Conservation (phyloP, 2,329 filamentous ascomycete species). For the Corynespora cassiicola region DNA sequence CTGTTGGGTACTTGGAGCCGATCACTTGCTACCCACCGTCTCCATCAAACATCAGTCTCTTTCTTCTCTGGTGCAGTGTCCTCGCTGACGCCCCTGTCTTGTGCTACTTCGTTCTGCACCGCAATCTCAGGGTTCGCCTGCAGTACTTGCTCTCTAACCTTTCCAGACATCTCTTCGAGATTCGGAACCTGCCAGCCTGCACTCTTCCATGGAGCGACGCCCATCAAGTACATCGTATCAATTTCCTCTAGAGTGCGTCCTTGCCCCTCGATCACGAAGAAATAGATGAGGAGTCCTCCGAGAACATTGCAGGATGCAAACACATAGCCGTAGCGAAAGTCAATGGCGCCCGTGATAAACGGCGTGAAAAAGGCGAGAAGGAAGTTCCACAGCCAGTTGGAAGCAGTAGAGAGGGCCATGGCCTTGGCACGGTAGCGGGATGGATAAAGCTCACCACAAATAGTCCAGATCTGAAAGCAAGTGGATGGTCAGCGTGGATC, state of each 20-base stretch:
- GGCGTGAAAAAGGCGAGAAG: constrained; percentile 72
- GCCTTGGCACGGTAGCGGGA: constrained; percentile 56
- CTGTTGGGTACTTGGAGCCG: too few species aligned
- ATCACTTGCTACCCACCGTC: too few species aligned
- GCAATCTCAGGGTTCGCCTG: constrained; percentile 27
- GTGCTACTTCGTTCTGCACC: constrained; percentile 18
- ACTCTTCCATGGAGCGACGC: constrained; percentile 69
- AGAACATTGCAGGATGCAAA: constrained; percentile 74
- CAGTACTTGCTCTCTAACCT: constrained; percentile 27
- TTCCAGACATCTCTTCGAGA: constrained; percentile 31
- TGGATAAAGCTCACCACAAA: constrained; percentile 70
- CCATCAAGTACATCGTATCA: constrained; percentile 71
- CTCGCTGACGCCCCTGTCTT: too few species aligned
- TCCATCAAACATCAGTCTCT: too few species aligned
- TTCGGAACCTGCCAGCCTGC: constrained; percentile 53
- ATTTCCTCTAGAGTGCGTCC: constrained; percentile 79
- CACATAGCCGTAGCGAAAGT: constrained; percentile 76
- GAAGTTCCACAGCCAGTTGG: constrained; percentile 53
- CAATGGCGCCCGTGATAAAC: constrained; percentile 74
- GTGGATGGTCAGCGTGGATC: constrained; percentile 5
- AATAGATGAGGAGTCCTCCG: constrained; percentile 71
- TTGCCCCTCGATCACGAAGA: constrained; percentile 78
- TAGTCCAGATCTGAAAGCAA: constrained; percentile 64
- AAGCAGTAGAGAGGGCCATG: constrained; percentile 51
- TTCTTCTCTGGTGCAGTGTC: too few species aligned